Percentiles rank a stretch among this genome's conserved stretches.
phyloP scores from a whole-genome alignment of 2,329 filamentous ascomycete genomes.

The Periconia digitata region DNA sequence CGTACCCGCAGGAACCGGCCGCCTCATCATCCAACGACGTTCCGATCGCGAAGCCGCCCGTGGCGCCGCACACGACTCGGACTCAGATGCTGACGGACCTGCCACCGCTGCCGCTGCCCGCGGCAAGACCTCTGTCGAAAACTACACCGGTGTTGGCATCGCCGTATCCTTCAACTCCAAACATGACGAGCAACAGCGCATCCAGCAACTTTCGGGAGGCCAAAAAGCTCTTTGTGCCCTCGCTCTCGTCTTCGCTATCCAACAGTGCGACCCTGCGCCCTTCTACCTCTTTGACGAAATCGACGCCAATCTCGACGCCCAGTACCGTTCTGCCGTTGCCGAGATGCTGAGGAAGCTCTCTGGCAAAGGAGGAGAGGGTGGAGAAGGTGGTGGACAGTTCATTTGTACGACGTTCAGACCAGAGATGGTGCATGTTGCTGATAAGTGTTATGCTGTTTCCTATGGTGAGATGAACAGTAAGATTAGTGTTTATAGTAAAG shows the following conservation, averaged over 20 bases:
- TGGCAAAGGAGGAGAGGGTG: constrained; percentile 42
- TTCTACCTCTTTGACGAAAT: constrained; percentile 99
- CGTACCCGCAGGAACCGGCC: constrained; percentile 88
- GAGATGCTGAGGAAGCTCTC: constrained; percentile 70
- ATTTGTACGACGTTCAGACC: constrained; percentile 99
- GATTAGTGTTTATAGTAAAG: constrained; percentile 84
- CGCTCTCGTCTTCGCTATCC: constrained; percentile 98
- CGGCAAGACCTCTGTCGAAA: constrained; percentile 66
- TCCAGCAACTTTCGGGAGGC: constrained; percentile 94
- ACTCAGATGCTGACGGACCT: constrained; percentile 38
- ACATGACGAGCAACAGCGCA: constrained; percentile 95
- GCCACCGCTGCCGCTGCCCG: constrained; percentile 12
- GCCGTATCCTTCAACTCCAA: constrained; percentile 99
- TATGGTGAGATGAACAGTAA: constrained; percentile 90
- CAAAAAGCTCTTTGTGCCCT: constrained; percentile 97
- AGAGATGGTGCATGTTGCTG: constrained; percentile 91
- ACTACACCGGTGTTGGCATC: constrained; percentile 95
- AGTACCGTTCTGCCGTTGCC: constrained; percentile 95
- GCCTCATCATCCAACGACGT: constrained; percentile 89
- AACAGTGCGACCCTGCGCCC: constrained; percentile 93
- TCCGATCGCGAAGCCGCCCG: constrained; percentile 74
- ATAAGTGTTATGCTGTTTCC: constrained; percentile 96
- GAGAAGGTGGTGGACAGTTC: constrained; percentile 69
- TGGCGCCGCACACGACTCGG: constrained; percentile 60
- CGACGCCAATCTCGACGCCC: constrained; percentile 95